These are phyloP conservation scores for Colletotrichum gigasporum DNA, from an alignment of 2,329 filamentous ascomycete species.

Conservation along the genomic window DNA sequence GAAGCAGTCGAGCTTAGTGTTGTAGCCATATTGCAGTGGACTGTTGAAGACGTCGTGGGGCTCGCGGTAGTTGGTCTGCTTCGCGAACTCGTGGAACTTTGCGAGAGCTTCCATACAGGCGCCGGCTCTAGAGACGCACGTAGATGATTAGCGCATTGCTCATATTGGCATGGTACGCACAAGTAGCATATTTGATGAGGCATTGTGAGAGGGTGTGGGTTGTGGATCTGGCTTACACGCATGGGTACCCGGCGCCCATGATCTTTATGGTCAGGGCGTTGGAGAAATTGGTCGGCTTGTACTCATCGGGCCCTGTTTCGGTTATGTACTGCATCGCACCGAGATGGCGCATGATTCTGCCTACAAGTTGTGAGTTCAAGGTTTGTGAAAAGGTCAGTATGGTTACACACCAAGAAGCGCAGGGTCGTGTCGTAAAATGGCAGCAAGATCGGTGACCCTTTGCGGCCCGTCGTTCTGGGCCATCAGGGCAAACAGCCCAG, in stretches of 20 bases:
- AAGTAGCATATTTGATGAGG: too few species aligned
- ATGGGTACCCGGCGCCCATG: slow-evolving; percentile 45
- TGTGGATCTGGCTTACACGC: slow-evolving; percentile 34
- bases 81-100: slow-evolving; percentile 42
- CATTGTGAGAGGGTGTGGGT: too few species aligned
- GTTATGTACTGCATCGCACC: slow-evolving; percentile 49
- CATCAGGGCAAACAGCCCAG: slow-evolving; percentile 46
- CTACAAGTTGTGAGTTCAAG: neutral
- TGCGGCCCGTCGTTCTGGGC: slow-evolving; percentile 33
- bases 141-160: too few species aligned
- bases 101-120: slow-evolving; percentile 25
- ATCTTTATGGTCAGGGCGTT: slow-evolving; percentile 44
- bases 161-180: too few species aligned
- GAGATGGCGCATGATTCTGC: slow-evolving; percentile 47
- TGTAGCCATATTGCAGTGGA: slow-evolving; percentile 43
- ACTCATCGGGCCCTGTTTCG: slow-evolving; percentile 46
- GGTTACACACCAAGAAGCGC: neutral
- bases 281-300: slow-evolving; percentile 48
- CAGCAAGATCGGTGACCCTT: neutral
- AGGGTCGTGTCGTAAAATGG: neutral
- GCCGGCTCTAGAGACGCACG: slow-evolving; percentile 35
- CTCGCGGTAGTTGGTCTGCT: slow-evolving; percentile 39
- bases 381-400: too few species aligned
- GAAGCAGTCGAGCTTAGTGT: slow-evolving; percentile 35
- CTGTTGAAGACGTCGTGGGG: slow-evolving; percentile 41